Base-by-base conservation (phyloP, 345 rosid genomes). In the Punica granatum region DNA sequence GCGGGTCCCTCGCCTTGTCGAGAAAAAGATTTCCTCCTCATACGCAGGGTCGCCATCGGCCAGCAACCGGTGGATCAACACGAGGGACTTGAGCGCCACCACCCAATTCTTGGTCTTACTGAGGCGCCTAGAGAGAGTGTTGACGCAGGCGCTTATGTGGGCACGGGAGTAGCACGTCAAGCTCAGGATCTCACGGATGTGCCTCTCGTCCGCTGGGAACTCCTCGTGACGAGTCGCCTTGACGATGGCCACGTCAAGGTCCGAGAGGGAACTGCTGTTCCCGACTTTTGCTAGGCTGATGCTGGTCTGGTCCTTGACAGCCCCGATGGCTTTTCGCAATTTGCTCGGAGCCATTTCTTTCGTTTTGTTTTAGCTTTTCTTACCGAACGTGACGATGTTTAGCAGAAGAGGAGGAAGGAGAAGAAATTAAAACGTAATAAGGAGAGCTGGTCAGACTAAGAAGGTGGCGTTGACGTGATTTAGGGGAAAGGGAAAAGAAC, bases 171-270 rank as follows among this genome's bases (percentile, higher is more conserved):
- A 85, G 21, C 96, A 82, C 0, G 97, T 89, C 67, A 90, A 46
- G 78, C 70, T 87, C 37, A 93, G 72, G 75, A 93, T 90, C 78
- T 93, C 96, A 10, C 94, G 85, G 18, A 90, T 72, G 71, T 93
- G 83, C 73, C 85, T 89, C 81, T 90, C 96, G 37, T 72, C 86
- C 0, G 97, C 85, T 1, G 88, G 98, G 53, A 89, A 92, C 16
- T 90, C 94, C 75, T 93, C 97, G 82, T 93, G 98, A 69, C 98
- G 85, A 0, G 96, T 93, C 21, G 98, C 98, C 67, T 90, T 93
- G 34, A 93, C 97, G 18, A 93, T 83, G 46, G 97, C 94, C 1
- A 93, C 97, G 28, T 93, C 98, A 13, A 93, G 90, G 78, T 93
- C 97, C 65, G 98, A 90, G 58, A 95, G 89, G 73, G 87, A 54